Evolutionary conservation across 352 stramenopile genomes (phyloP).

Genomic region (Globisporangium emineosum): DNA sequence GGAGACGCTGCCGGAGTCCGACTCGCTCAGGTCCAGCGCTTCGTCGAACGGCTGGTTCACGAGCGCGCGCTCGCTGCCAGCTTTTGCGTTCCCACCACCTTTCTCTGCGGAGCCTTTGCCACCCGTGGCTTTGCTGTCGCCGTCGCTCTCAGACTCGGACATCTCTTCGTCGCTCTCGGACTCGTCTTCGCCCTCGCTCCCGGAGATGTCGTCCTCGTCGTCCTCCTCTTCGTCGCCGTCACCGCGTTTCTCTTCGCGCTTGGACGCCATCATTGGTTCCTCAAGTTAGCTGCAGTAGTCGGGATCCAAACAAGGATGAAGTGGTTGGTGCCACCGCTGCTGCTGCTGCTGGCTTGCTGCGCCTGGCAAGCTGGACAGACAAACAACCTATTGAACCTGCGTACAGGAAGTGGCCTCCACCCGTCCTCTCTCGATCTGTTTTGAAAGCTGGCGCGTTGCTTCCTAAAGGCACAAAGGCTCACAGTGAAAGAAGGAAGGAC

Average conservation of each 20-base stretch:
- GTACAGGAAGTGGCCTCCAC: not conserved
- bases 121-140: constrained; percentile 30
- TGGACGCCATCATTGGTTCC: constrained; percentile 26
- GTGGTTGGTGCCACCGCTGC: not conserved
- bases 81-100: constrained; percentile 18
- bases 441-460: too few relatives aligned
- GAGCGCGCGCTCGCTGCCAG: constrained; percentile 45
- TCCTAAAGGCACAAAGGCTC: too few relatives aligned
- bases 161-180: constrained; percentile 69
- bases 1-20: constrained; percentile 48
- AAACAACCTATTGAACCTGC: too few relatives aligned
- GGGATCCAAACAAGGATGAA: too few relatives aligned
- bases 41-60: constrained; percentile 87
- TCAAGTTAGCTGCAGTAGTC: not conserved
- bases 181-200: constrained; percentile 33
- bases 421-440: too few relatives aligned
- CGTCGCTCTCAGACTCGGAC: constrained; percentile 61
- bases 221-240: constrained; percentile 43
- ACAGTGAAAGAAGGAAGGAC: not conserved
- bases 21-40: constrained; percentile 85
- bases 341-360: not conserved
- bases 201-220: constrained; percentile 54
- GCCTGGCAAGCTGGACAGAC: not conserved
- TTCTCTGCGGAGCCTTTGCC: constrained; percentile 12
- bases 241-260: constrained; percentile 51